phyloP scores from a whole-genome alignment of 2,329 filamentous ascomycete genomes.

The Sporothrix euskadiensis region DNA sequence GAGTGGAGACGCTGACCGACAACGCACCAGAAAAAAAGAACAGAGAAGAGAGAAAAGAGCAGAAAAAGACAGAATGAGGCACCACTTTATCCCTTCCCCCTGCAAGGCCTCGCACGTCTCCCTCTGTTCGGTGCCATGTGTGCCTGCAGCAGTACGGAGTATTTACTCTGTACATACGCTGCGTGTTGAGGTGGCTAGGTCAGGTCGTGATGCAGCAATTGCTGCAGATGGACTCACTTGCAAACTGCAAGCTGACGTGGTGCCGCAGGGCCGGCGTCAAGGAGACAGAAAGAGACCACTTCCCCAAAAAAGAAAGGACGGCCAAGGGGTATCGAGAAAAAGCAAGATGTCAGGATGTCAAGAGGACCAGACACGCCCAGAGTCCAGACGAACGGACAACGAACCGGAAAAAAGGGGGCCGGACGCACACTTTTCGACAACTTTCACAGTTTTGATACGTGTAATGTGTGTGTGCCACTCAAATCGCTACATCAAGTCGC shows the following conservation, averaged over 20 bases:
- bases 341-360: neutral
- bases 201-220: conserved; percentile 9
- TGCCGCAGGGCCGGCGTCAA: neutral
- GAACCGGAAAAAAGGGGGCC: neutral
- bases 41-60: neutral
- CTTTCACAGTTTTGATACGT: neutral
- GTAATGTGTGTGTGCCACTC: conserved; percentile 9
- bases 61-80: neutral
- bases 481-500: neutral
- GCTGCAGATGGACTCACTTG: neutral
- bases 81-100: conserved; percentile 20
- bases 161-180: too few relatives aligned
- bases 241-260: conserved; percentile 24
- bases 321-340: neutral
- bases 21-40: conserved; percentile 12
- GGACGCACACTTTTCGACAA: neutral
- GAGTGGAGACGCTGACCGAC: conserved; percentile 21
- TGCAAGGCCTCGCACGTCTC: conserved; percentile 2
- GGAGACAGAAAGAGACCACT: neutral
- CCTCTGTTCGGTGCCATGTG: conserved; percentile 13
- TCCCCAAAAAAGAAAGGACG: neutral
- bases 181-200: neutral
- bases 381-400: neutral
- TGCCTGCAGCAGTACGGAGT: neutral
- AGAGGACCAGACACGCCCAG: neutral